Evolutionary conservation across 2,329 filamentous ascomycete genomes (phyloP).

Genomic region (Dactylonectria macrodidyma): DNA sequence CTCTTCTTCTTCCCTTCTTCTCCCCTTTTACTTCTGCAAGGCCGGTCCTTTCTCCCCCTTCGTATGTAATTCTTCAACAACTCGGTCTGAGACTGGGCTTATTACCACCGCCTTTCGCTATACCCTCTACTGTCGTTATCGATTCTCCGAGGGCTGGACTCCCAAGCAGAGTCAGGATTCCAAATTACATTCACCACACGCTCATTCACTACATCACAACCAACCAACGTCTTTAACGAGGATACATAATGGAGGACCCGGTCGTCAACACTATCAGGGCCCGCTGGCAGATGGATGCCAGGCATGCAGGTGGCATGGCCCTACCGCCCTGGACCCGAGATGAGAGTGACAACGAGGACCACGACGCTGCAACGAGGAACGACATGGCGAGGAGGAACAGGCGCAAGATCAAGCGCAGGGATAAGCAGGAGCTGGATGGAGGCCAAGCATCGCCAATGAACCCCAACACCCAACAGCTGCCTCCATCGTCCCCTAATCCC

Average conservation of each 20-base stretch:
- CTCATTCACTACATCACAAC: neutral
- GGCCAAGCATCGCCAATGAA: conserved; percentile 20
- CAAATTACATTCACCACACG: neutral
- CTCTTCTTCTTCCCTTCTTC: conserved; percentile 38
- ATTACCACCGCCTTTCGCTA: neutral
- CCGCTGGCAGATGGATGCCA: conserved; percentile 40
- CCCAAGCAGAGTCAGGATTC: neutral
- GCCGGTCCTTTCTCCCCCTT: conserved; percentile 42
- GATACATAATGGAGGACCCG: conserved; percentile 32
- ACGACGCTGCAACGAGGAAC: conserved; percentile 41
- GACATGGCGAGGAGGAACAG: conserved; percentile 39
- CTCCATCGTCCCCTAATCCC: conserved; percentile 11
- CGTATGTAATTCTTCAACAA: conserved; percentile 34
- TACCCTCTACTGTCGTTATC: conserved; percentile 29
- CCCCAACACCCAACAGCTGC: conserved; percentile 22
- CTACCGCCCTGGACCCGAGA: conserved; percentile 49
- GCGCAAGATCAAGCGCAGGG: conserved; percentile 25
- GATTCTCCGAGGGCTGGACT: conserved; percentile 24
- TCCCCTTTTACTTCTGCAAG: conserved; percentile 39
- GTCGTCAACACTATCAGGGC: conserved; percentile 29
- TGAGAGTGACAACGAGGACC: conserved; percentile 36
- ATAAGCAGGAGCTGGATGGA: conserved; percentile 31
- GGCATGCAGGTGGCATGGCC: conserved; percentile 33
- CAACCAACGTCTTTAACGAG: neutral
- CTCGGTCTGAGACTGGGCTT: conserved; percentile 42